A percentile compares a stretch with the other conserved stretches of the same genome.
These are phyloP conservation scores for Saccharomyces hybrid DNA, from an alignment of 1,139 yeast genomes.

Conservation along the genomic window DNA sequence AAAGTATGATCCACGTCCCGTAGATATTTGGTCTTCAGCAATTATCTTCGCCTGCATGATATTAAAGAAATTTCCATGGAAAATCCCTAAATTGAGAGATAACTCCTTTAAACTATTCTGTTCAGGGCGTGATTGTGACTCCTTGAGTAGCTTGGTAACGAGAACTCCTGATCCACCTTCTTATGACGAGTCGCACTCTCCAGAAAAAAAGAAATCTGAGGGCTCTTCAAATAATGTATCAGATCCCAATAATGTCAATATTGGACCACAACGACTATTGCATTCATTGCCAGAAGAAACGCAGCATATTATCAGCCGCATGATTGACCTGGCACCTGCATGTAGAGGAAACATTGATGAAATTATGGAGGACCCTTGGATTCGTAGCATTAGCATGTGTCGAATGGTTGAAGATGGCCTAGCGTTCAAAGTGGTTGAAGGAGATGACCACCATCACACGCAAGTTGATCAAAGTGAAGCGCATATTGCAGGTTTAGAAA, in stretches of 20 bases:
- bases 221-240: constrained; percentile 17
- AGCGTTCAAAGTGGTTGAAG: constrained; percentile 30
- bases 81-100: constrained; percentile 82
- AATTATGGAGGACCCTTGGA: constrained; percentile 75
- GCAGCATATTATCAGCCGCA: constrained; percentile 55
- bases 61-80: constrained; percentile 92
- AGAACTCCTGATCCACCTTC: constrained; percentile 35
- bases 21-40: constrained; percentile 92
- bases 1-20: constrained; percentile 86
- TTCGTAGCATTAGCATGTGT: constrained; percentile 59
- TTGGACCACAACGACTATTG: constrained; percentile 63
- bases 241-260: constrained; percentile 41
- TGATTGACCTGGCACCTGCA: constrained; percentile 81
- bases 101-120: constrained; percentile 61
- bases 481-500: constrained; percentile 88
- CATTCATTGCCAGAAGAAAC: constrained; percentile 66
- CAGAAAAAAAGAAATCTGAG: constrained; percentile 8
- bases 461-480: constrained; percentile 90
- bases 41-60: constrained; percentile 93
- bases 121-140: constrained; percentile 39
- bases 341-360: constrained; percentile 78
- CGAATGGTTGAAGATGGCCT: constrained; percentile 45
- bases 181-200: constrained; percentile 18
- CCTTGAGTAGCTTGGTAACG: constrained; percentile 35
- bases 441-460: constrained; percentile 69